Evolutionary conservation across 352 stramenopile genomes (phyloP).

Genomic region (Phytopythium litorale): DNA sequence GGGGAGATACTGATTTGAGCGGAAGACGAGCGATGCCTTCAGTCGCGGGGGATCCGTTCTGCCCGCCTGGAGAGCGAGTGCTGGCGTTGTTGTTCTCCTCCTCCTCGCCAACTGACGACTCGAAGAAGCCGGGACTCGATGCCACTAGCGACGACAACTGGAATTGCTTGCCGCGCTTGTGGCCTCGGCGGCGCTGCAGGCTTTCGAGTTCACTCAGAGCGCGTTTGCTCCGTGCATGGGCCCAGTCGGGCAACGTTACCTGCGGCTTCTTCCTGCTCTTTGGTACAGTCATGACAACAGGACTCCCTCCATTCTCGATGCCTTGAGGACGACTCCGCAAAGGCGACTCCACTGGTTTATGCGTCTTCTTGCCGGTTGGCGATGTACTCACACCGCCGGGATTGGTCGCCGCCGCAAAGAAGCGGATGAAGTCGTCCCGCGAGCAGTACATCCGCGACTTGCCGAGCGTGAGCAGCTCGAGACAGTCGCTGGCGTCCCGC

Average conservation of each 20-base stretch:
- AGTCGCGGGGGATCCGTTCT: too few relatives aligned
- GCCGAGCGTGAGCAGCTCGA: conserved; percentile 27
- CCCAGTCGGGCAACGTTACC: conserved; percentile 49
- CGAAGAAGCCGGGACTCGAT: conserved; percentile 2
- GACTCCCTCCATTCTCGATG: background rate
- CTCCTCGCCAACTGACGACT: background rate
- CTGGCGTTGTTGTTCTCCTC: conserved; percentile 2
- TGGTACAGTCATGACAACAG: background rate
- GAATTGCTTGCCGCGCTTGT: background rate
- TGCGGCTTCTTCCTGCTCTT: conserved; percentile 19
- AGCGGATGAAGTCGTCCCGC: conserved; percentile 49
- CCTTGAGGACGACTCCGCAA: background rate
- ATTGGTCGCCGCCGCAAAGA: conserved; percentile 18
- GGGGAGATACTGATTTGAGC: background rate
- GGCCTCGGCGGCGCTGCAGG: conserved; percentile 18
- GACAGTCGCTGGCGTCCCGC: conserved; percentile 40
- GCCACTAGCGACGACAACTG: background rate
- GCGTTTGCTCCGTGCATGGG: conserved; percentile 60
- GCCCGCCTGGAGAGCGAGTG: background rate
- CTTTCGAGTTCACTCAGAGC: conserved; percentile 55
- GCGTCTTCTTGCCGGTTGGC: background rate
- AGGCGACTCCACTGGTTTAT: background rate
- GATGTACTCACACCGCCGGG: background rate
- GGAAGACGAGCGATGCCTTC: background rate
- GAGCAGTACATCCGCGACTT: conserved; percentile 52